Evolutionary conservation across 495 filamentous ascomycete genomes (phyloP), one percentile per base, ranked within the genome.

Genomic region (Penicillium nucicola): DNA sequence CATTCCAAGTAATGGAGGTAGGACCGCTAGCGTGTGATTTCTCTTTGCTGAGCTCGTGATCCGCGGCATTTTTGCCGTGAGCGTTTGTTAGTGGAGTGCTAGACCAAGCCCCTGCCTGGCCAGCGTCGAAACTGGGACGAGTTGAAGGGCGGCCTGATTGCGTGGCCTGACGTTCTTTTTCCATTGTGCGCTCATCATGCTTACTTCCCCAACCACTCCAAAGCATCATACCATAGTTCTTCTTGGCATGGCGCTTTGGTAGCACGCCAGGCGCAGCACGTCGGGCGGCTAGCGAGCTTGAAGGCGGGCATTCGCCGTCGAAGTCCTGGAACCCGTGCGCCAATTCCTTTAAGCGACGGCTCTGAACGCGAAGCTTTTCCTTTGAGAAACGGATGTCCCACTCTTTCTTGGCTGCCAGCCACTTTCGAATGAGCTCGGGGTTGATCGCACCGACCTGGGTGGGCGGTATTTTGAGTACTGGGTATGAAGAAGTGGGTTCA

Each of bases 131-230:
- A 38, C 67, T 71, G 0, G 51, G 52, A 13, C 66, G 60, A 9
- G 61, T 63, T 4, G 66, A 59, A 10, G 43, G 64, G 9, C 42
- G 56, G 23, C 60, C 60, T 1, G 50, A 53, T 36, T 58, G 43
- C 4, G 60, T 58, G 5, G 56, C 64, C 34, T 69, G 66, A 20
- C 69, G 51, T 53, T 84, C 81, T 36, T 69, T 66, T 20, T 73
- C 60, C 9, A 93, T 74, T 10, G 84, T 86, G 36, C 76, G 79
- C 69, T 91, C 79, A 62, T 96, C 92, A 54, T 96, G 91, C 60
- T 85, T 93, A 53, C 85, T 89, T 10, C 88, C 92, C 86, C 90
- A 90, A 10, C 82, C 69, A 37, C 81, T 85, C 92, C 92, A 97
- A 25, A 96, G 66, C 28, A 82, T 81, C 68, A 96, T 75, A 3